A percentile compares a stretch with the other conserved stretches of the same genome.
Evolutionary conservation across 306 rosid genomes (phyloP).

Genomic region (Casuarina equisetifolia): DNA sequence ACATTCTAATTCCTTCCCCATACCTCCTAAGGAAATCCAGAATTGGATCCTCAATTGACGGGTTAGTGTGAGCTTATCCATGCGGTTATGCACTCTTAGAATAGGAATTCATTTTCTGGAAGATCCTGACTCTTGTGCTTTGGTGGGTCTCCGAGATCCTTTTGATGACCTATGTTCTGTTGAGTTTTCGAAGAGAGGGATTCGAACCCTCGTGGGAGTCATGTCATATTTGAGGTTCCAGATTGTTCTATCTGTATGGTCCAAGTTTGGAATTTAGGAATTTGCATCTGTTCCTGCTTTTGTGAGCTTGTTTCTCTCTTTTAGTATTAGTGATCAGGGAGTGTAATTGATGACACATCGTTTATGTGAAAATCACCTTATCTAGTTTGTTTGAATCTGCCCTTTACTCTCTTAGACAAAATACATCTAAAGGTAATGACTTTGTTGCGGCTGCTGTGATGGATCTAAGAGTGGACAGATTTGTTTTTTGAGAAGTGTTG

Average conservation of each 20-base stretch:
- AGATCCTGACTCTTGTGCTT: no score
- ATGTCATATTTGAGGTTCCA: background rate
- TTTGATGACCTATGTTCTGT: no score
- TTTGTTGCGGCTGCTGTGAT: background rate
- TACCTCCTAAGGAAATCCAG: no score
- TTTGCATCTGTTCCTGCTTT: background rate
- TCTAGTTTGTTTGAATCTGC: background rate
- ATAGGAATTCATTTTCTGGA: no score
- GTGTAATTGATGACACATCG: background rate
- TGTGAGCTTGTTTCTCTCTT: background rate
- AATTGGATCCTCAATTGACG: no score
- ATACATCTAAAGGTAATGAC: background rate
- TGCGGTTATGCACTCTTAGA: no score
- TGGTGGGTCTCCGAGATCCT: no score
- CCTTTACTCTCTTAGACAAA: background rate
- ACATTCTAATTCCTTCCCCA: no score
- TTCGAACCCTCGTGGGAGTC: background rate
- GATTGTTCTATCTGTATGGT: background rate
- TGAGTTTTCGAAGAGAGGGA: background rate
- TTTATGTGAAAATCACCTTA: background rate
- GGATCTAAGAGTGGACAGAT: background rate
- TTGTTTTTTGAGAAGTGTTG: background rate
- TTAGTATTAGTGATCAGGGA: background rate
- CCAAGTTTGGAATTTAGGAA: background rate
- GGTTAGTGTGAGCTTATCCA: no score